A percentile compares a stretch with the other conserved stretches of the same genome.
Evolutionary conservation across 768 basidiomycete genomes (phyloP).

Genomic region (Multifurca ochricompacta): DNA sequence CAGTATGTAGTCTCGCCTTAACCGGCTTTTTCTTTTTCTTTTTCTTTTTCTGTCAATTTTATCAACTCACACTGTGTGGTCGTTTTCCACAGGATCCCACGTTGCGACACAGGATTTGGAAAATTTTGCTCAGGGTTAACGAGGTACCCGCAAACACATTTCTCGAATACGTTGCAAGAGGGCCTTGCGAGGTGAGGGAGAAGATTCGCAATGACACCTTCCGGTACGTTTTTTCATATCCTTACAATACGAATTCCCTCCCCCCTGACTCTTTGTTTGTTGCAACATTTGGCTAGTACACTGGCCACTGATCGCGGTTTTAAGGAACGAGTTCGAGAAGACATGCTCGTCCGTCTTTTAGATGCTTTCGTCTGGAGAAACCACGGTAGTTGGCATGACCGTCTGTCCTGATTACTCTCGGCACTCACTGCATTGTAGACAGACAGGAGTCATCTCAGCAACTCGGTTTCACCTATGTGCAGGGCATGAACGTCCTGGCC

Average conservation of each 20-base stretch:
- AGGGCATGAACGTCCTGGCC: slow-evolving; percentile 98
- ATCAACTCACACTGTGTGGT: too few relatives aligned
- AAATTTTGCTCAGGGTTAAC: slow-evolving; percentile 79
- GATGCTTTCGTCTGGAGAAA: slow-evolving; percentile 98
- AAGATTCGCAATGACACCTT: slow-evolving; percentile 98
- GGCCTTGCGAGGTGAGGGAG: slow-evolving; percentile 81
- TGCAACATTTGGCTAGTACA: slow-evolving; percentile 42
- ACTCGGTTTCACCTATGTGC: slow-evolving; percentile 90
- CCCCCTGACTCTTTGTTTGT: not conserved
- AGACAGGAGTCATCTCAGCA: slow-evolving; percentile 62
- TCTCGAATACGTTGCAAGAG: slow-evolving; percentile 69
- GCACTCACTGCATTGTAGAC: slow-evolving; percentile 36
- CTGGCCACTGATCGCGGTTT: slow-evolving; percentile 96
- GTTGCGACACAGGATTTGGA: slow-evolving; percentile 91
- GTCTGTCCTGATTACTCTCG: not conserved
- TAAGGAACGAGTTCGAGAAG: slow-evolving; percentile 93
- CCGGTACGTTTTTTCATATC: slow-evolving; percentile 41
- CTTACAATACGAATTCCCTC: not conserved
- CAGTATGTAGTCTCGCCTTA: slow-evolving; percentile 38
- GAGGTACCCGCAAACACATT: slow-evolving; percentile 71
- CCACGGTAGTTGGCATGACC: slow-evolving; percentile 45
- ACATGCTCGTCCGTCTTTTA: slow-evolving; percentile 91
- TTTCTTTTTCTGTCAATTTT: too few relatives aligned
- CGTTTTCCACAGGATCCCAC: slow-evolving; percentile 75
- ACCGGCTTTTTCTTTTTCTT: not conserved